Base-by-base conservation (phyloP, 768 basidiomycete genomes). In the Suillus hirtellus region DNA sequence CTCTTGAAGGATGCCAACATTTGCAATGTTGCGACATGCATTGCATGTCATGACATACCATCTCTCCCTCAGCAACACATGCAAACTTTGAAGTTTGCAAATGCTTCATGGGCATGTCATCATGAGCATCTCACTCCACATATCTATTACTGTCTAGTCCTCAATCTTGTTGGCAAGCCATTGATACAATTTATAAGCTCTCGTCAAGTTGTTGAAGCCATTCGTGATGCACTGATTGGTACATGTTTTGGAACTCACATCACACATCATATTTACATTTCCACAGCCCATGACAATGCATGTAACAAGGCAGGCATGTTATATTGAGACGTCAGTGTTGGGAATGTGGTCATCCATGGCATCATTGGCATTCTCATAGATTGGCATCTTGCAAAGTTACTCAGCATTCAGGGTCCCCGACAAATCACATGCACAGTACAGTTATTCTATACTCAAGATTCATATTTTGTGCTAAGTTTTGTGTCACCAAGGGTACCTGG, bases 401-500 rank as follows among this genome's bases (percentile, higher is more conserved):
- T 17, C 42, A 42, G 3, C 17, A 17, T 42, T 42, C 42, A 42
- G 7, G 42, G 42, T 42, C 15, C 42, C 17, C 42, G 4, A 17
- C 42, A 42, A 17, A 2, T 15, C 15, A 44, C 43, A 38, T 17
- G 50, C 21, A 27, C 15, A 5, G 24, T 24, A 24, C 24, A 24
- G 24, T 24, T 24, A 24, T 24, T 24, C 24, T 24, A 24, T 24
- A 24, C 24, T 24, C 24, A 2, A 24, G 24, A 24, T 24, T 24
- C 24, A 24, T 24, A 24, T 56, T 14, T n/a, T 21, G 12, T 42
- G 5, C 31, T 38, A 37, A 31, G 11, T 55, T 35, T 58, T 52
- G 4, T 11, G 40, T 12, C 44, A 24, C 47, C 21, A 47, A 76
- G 75, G 76, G 77, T 0, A 76, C 75, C 15, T 76, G 75, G 75